Evolutionary conservation across 495 filamentous ascomycete genomes (phyloP).

Genomic region (Elasticomyces elasticus): DNA sequence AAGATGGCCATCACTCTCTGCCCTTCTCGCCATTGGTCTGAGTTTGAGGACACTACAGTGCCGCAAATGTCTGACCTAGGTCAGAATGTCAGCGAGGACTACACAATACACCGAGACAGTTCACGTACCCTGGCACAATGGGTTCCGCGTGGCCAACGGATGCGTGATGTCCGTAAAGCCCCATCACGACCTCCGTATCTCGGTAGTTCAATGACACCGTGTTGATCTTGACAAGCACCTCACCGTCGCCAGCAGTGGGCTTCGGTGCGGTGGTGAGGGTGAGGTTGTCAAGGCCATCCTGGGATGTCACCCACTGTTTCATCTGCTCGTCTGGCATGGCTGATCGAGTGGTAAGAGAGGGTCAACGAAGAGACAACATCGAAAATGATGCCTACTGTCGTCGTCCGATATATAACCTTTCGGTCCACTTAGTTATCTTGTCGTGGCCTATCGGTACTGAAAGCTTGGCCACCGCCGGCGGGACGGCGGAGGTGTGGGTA

Average conservation of each 20-base stretch:
- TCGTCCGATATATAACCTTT: background rate
- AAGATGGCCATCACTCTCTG: slow-evolving; percentile 25
- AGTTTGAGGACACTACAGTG: slow-evolving; percentile 21
- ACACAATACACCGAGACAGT: too few species aligned
- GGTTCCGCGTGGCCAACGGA: slow-evolving; percentile 5
- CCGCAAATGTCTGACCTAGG: slow-evolving; percentile 33
- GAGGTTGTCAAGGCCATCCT: slow-evolving; percentile 19
- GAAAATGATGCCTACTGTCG: background rate
- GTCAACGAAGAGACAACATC: background rate
- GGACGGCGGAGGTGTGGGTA: too few species aligned
- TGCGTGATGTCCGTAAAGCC: slow-evolving; percentile 23
- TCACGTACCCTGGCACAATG: too few species aligned
- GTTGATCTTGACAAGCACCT: slow-evolving; percentile 25
- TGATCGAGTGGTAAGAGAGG: background rate
- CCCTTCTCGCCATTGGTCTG: slow-evolving; percentile 15
- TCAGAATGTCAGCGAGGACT: too few species aligned
- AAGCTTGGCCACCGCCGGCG: background rate
- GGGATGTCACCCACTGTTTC: slow-evolving; percentile 17
- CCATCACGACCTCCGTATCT: slow-evolving; percentile 21
- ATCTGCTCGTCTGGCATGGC: slow-evolving; percentile 1
- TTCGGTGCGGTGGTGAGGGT: background rate
- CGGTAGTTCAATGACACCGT: slow-evolving; percentile 27
- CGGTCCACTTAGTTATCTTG: background rate
- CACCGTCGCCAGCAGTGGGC: slow-evolving; percentile 19
- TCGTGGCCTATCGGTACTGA: background rate